These are phyloP conservation scores for Bothriochloa decipiens DNA, from an alignment of 176 grass and related monocot genomes.

Conservation along the genomic window DNA sequence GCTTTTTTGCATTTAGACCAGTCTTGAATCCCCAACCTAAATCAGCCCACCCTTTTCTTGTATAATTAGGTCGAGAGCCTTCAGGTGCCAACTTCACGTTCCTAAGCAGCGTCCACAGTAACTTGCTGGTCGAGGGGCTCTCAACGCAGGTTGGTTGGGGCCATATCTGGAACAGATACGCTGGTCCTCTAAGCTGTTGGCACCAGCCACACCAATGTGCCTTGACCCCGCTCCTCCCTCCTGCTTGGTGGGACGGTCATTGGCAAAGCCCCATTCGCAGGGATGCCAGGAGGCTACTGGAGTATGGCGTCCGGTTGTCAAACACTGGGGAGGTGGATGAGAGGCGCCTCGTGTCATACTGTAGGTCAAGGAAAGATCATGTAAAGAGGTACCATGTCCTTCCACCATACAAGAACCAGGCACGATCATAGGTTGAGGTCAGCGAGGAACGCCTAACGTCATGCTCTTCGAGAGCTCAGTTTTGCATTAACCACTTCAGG, in stretches of 20 bases:
- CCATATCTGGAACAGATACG: slow-evolving; percentile 87
- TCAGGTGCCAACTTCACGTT: slow-evolving; percentile 64
- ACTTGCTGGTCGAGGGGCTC: slow-evolving; percentile 60
- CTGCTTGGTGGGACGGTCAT: slow-evolving; percentile 75
- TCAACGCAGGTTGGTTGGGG: slow-evolving; percentile 81
- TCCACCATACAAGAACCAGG: slow-evolving; percentile 32
- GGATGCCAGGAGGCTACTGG: slow-evolving; percentile 52
- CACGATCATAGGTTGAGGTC: not conserved
- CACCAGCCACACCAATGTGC: slow-evolving; percentile 71
- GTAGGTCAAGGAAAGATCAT: slow-evolving; percentile 65
- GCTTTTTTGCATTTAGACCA: not conserved
- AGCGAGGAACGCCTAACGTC: not conserved
- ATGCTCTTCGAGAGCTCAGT: not conserved
- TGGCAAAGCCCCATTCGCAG: slow-evolving; percentile 75
- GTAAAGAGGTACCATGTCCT: slow-evolving; percentile 66
- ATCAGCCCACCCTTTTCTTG: not conserved
- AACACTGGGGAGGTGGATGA: slow-evolving; percentile 44
- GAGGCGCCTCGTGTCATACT: slow-evolving; percentile 46
- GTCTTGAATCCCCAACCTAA: not conserved
- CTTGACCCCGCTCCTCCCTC: slow-evolving; percentile 68
- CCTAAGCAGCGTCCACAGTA: slow-evolving; percentile 86
- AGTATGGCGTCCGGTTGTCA: slow-evolving; percentile 57
- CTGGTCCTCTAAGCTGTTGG: slow-evolving; percentile 65
- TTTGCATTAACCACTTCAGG: slow-evolving; percentile 16
- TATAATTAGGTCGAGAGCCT: slow-evolving; percentile 39